phyloP scores from a whole-genome alignment of 805 yeast species.

The Spathaspora sp. region DNA sequence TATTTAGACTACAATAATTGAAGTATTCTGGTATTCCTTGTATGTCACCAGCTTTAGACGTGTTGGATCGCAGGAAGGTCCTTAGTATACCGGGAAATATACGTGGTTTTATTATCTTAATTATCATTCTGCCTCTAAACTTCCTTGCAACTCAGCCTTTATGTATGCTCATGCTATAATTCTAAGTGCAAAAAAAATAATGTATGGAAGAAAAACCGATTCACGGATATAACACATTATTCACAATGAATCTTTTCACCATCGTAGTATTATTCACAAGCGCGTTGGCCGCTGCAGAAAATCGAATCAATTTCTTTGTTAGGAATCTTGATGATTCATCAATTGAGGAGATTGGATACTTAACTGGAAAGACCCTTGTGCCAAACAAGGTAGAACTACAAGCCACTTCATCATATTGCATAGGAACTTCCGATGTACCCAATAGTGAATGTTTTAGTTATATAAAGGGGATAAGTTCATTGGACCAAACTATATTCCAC shows the following conservation, averaged over 20 bases:
- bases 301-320: conserved; percentile 4
- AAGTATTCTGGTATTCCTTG: conserved; percentile 28
- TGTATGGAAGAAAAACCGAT: neutral
- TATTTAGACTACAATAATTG: conserved; percentile 20
- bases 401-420: conserved; percentile 6
- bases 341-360: conserved; percentile 5
- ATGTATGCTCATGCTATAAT: neutral
- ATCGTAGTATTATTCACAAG: neutral
- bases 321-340: conserved; percentile 2
- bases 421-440: conserved; percentile 28
- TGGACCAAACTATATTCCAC: conserved; percentile 3
- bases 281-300: conserved; percentile 2
- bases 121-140: neutral
- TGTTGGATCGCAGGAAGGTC: neutral
- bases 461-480: neutral
- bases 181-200: neutral
- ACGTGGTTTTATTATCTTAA: neutral
- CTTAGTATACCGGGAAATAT: neutral
- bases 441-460: conserved; percentile 29
- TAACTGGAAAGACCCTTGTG: neutral
- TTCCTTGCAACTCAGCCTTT: too few species aligned
- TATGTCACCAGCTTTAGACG: conserved; percentile 2
- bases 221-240: neutral
- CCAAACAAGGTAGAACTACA: neutral
- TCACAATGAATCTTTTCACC: neutral